phyloP scores from a whole-genome alignment of 2,329 filamentous ascomycete species.

The Sporothrix inflata region DNA sequence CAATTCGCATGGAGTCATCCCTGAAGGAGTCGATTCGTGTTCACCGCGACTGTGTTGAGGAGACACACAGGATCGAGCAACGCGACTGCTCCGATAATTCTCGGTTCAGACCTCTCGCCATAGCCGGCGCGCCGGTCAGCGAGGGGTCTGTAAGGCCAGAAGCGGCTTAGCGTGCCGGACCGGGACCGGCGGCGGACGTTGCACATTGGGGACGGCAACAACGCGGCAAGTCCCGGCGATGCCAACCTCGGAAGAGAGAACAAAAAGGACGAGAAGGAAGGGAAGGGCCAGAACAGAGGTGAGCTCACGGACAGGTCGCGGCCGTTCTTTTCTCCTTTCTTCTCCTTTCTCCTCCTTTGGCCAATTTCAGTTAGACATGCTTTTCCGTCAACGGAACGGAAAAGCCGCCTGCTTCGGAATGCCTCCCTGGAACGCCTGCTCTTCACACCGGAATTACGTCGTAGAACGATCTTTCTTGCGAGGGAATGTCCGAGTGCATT shows the following conservation, averaged over 20 bases:
- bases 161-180: background rate
- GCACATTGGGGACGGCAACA: background rate
- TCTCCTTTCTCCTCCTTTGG: background rate
- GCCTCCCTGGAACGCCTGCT: background rate
- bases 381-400: slow-evolving; percentile 3
- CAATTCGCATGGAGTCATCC: background rate
- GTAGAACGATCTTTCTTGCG: background rate
- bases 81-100: background rate
- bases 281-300: background rate
- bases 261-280: background rate
- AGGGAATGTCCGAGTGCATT: no score
- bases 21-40: background rate
- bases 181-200: background rate
- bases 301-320: background rate
- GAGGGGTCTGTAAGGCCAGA: background rate
- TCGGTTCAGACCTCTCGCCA: background rate
- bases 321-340: background rate
- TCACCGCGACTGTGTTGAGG: background rate
- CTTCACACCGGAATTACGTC: background rate
- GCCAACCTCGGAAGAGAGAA: slow-evolving; percentile 19
- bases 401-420: background rate
- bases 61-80: background rate
- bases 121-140: slow-evolving; percentile 5
- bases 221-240: slow-evolving; percentile 1
- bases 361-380: background rate